Base-by-base conservation (phyloP, 2,329 filamentous ascomycete genomes). In the Neonectria sp. region DNA sequence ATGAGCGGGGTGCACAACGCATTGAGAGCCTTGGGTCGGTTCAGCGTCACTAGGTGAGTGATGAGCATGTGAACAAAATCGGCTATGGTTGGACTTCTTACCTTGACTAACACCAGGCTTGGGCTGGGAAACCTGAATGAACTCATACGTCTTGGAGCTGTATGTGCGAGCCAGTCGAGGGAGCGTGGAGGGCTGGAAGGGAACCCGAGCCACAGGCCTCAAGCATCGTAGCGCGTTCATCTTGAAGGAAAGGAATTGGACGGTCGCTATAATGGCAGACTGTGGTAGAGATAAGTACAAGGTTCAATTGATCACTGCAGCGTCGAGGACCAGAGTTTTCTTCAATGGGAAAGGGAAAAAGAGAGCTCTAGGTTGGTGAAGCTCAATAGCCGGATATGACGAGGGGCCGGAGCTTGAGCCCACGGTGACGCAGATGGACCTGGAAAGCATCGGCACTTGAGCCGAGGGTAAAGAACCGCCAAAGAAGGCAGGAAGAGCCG, bases 11-110 rank as follows among this genome's bases (percentile, higher is more conserved):
- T 96, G 83, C 89, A 95, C 71, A 99, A 90, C 52, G 96, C 96
- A 81, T 99, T 99, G 78, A 97, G 91, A 51, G 95, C 95, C 86
- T 97, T 97, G 70, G 96, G 96, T 51, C 96, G 93, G 87, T 97
- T 94, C 72, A 99, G 86, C 15, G 95, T 96, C 77, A 98, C 95
- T 98, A 74, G 5, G 62, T 51, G 25, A 48, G 45, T 45, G 59
- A 46, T 56, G 67, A 60, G 37, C 57, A 43, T 63, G 57, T 63
- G 62, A 51, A 55, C 45, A 60, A n/a, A 57, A 57, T 57, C 25
- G 17, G 24, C 4, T 51, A 13, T 11, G 29, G 13, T 43, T 21
- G 31, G 12, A 15, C 6, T 8, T 59, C 84, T 70, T 87, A 97
- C 95, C 93, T 84, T 97, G 89, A 3, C 93, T 94, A 65, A 99